Evolutionary conservation across 768 basidiomycete genomes (phyloP), one percentile per base, ranked within the genome.

Genomic region (Nidularia sp.): DNA sequence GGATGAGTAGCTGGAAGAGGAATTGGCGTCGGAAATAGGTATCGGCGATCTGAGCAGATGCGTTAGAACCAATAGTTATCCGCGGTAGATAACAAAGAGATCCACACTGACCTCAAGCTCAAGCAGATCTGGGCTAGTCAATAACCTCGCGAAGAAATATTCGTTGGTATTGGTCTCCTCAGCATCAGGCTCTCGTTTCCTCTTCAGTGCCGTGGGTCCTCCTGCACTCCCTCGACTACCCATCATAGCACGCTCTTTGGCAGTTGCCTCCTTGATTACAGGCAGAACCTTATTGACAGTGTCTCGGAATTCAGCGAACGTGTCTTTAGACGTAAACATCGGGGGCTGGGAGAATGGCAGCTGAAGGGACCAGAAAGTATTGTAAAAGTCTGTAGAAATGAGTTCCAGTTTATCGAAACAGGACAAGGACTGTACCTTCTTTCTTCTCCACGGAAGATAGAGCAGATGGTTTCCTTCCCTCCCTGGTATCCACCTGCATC

Each of bases 81-180:
- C 33, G 9, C 9, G 15, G 10, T 48, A 10, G 41, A 49, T 36
- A 13, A 8, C 35, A 41, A 32, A 33, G 34, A 49, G 48, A 51
- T 57, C 52, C 36, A 13, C 33, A 60, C 76, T 47, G 48, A 93
- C 93, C 79, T 97, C 93, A 45, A 94, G 84, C 48, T 90, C 92
- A 12, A 94, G 73, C 18, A 97, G 72, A 51, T 93, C 91, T 0
- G 90, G 86, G 55, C 84, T 92, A 0, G 93, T 96, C 50, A 97
- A 71, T 69, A 93, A 95, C 67, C 95, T 97, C 35, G 93, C 90
- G 61, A 94, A 95, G 70, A 95, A 96, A 63, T 93, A 94, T 54
- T 93, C 86, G 47, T 74, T 81, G 15, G 72, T 69, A 50, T 74
- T 75, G 12, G 68, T 71, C 60, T 83, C 85, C 48, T 80, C 77